Evolutionary conservation across 257 asterid genomes (phyloP), one percentile per base, ranked within the genome.

Genomic region (Buddleja alternifolia): DNA sequence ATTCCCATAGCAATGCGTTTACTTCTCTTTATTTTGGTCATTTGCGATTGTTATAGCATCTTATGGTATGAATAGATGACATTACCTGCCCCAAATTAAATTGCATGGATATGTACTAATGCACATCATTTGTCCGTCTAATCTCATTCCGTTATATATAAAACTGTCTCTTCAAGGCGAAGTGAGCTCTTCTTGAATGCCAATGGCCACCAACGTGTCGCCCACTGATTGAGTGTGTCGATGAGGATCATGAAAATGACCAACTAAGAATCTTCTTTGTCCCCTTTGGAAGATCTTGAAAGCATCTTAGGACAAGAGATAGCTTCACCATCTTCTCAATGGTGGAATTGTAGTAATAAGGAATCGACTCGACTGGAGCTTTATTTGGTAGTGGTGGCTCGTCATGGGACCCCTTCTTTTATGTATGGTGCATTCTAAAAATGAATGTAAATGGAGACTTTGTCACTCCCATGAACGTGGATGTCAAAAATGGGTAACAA

Each of bases 391-490:
- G 74, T 78, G 80, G 88, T 81, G 88, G 81, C 77, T 62, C 76
- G 41, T 58, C 50, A 17, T 73, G 83, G 89, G 86, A 64, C 86
- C 90, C 67, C 11, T 34, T 53, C 37, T 5, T 61, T 75, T 48
- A 79, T 66, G n/a, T 71, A 24, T 78, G 75, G 67, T 77, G 78
- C 78, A 80, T 48, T 48, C 81, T 66, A 17, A 60, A 73, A 25
- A 71, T 66, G 65, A 76, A 78, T 62, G 77, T 77, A 79, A 75
- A 80, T 84, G 88, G 86, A 76, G 82, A 77, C 84, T 69, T 74
- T 69, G 85, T 86, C 93, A 74, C 81, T 82, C 85, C 85, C 75
- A 71, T 78, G 86, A 75, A 83, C 73, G 75, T 80, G 86, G 86
- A 81, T 82, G 71, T 79, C 75, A 54, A 74, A 83, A 79, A 78